Percentiles rank a stretch among this genome's conserved stretches.
These are phyloP conservation scores for Gloeopeniophorella convolvens DNA, from an alignment of 768 basidiomycete species.

Conservation along the genomic window DNA sequence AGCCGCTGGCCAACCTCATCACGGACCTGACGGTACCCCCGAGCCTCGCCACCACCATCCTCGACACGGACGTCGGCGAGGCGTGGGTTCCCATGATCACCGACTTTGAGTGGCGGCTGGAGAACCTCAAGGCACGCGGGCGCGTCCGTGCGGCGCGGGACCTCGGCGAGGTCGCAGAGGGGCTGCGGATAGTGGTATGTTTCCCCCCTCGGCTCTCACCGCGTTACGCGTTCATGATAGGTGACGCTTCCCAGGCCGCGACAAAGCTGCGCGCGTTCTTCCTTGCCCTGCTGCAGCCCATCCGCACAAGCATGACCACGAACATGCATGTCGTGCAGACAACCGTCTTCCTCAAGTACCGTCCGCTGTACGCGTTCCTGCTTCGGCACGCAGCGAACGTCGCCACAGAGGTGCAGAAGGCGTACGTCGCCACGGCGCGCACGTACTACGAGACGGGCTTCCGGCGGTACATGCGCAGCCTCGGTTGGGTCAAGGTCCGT, in stretches of 20 bases:
- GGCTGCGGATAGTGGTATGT: slow-evolving; percentile 80
- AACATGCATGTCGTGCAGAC: slow-evolving; percentile 94
- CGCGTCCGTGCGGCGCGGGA: slow-evolving; percentile 86
- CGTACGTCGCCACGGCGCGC: slow-evolving; percentile 76
- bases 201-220: not conserved
- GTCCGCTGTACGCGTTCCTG: slow-evolving; percentile 76
- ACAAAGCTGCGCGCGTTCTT: slow-evolving; percentile 87
- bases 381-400: slow-evolving; percentile 75
- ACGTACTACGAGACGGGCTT: slow-evolving; percentile 96
- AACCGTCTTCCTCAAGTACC: slow-evolving; percentile 77
- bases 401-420: slow-evolving; percentile 81
- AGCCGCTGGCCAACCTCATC: slow-evolving; percentile 75
- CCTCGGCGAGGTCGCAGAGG: slow-evolving; percentile 77
- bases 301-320: slow-evolving; percentile 75
- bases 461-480: slow-evolving; percentile 76
- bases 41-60: slow-evolving; percentile 60
- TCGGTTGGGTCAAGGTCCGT: slow-evolving; percentile 70
- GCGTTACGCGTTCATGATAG: not conserved
- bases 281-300: slow-evolving; percentile 73
- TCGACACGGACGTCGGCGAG: slow-evolving; percentile 82
- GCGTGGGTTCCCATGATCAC: slow-evolving; percentile 78
- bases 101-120: slow-evolving; percentile 75
- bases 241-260: slow-evolving; percentile 56
- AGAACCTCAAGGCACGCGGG: slow-evolving; percentile 60
- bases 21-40: slow-evolving; percentile 82